Evolutionary conservation across 2,329 filamentous ascomycete genomes (phyloP), one percentile per base, ranked within the genome.

Genomic region (Diaporthe sp.): DNA sequence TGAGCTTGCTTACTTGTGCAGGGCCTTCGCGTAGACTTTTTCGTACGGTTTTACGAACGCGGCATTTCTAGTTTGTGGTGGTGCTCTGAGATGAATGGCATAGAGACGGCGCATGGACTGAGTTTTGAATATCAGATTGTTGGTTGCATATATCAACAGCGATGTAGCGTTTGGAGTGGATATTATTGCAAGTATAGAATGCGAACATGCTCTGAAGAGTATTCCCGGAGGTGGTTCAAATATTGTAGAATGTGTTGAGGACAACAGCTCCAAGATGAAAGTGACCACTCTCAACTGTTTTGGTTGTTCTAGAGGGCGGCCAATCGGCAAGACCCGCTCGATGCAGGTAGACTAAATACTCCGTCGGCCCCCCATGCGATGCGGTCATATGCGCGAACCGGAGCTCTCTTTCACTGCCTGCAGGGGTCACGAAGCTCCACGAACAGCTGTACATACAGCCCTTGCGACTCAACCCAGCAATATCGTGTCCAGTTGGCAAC

Each of bases 1-100:
- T 84, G 79, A 79, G 75, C 15, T 25, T 61, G 19, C 53, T n/a
- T 51, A 10, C 39, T 28, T 49, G 17, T 22, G 34, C 19, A 34
- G 39, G 67, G 31, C 13, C 44, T 37, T 39, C 19, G n/a, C 15
- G 22, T 53, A 42, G n/a, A 49, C 4, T 73, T 73, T 5, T 37
- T 70, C 37, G 58, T 4, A 17, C 17, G 34, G n/a, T 15, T 28
- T n/a, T n/a, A 31, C 53, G 28, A 13, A 55, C 46, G 49, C 19
- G 31, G 65, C 31, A 39, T 19, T 39, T 19, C 3, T 22, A 13
- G 12, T 25, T 15, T 28, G 13, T 34, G 22, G 13, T 53, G 65
- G 31, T 53, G n/a, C 15, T 68, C 15, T 68, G 65, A 68, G 49
- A 31, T 57, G 49, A 46, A 62, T 57, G 37, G 57, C 62, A 76